Conservation (phyloP, 1,284 basidiomycete species). For the Inonotus hispidus region DNA sequence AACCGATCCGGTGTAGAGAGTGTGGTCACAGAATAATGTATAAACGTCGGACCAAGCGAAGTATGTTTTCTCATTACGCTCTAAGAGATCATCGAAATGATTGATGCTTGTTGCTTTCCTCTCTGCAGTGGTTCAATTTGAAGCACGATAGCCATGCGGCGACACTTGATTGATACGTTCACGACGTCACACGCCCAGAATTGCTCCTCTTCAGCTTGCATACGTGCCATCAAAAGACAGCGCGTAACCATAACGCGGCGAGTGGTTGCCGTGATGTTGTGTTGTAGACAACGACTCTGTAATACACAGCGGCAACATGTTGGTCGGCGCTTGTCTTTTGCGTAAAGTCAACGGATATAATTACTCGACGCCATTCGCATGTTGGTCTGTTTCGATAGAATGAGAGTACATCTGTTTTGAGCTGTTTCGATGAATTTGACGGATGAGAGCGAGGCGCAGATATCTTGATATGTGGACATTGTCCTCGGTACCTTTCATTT, state of each 20-base stretch:
- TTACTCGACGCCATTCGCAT: not conserved
- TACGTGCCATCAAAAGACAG: not conserved
- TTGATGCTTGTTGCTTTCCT: not conserved
- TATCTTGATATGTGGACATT: not conserved
- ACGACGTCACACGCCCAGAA: not conserved
- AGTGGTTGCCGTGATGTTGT: not conserved
- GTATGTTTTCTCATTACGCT: constrained; percentile 33
- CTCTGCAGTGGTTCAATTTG: constrained; percentile 36
- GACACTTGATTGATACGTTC: not conserved
- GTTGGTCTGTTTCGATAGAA: not conserved
- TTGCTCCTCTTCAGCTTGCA: not conserved
- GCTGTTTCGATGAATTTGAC: too few relatives aligned
- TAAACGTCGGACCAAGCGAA: constrained; percentile 58
- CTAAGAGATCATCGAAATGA: constrained; percentile 1
- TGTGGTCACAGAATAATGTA: constrained; percentile 66
- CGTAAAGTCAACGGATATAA: not conserved
- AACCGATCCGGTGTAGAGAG: constrained; percentile 57
- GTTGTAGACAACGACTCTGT: not conserved
- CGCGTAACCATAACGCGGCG: not conserved
- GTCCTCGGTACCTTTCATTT: constrained; percentile 6
- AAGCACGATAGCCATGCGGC: constrained; percentile 29
- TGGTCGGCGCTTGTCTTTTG: constrained; percentile 2
- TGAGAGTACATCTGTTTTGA: not conserved
- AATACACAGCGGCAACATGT: constrained; percentile 2
- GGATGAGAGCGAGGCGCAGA: too few relatives aligned